A percentile compares a stretch with the other conserved stretches of the same genome.
These are phyloP conservation scores for Mucor lusitanicus DNA, from an alignment of 371 early-diverging fungal species.

Conservation along the genomic window DNA sequence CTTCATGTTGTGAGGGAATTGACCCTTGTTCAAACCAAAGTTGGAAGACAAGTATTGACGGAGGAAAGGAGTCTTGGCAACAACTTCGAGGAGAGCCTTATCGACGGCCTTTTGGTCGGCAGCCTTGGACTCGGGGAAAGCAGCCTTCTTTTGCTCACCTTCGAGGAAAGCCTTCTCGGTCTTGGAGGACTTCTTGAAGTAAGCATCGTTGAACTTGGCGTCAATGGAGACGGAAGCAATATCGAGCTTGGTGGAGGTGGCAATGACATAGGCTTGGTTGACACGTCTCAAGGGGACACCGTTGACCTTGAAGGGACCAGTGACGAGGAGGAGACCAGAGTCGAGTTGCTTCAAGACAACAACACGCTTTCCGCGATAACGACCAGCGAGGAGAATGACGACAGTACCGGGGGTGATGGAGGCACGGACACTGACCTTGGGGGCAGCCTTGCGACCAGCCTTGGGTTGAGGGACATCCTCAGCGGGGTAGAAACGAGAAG, in stretches of 20 bases:
- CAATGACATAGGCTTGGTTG: conserved; percentile 98
- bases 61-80: conserved; percentile 85
- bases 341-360: conserved; percentile 97
- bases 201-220: conserved; percentile 88
- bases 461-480: conserved; percentile 82
- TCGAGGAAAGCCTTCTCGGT: conserved; percentile 90
- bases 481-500: conserved; percentile 84
- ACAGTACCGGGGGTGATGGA: conserved; percentile 97
- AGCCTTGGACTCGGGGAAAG: conserved; percentile 66
- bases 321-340: conserved; percentile 92
- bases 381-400: conserved; percentile 94
- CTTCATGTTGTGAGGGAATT: conserved; percentile 91
- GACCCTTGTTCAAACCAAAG: conserved; percentile 92
- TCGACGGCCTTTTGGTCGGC: conserved; percentile 90
- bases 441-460: conserved; percentile 80
- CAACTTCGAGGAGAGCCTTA: conserved; percentile 73
- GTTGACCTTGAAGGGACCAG: conserved; percentile 97
- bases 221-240: conserved; percentile 71
- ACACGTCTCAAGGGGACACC: conserved; percentile 97
- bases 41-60: conserved; percentile 82
- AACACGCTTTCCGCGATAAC: conserved; percentile 96
- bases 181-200: conserved; percentile 81
- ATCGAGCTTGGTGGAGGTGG: conserved; percentile 97
- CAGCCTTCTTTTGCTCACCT: conserved; percentile 70
- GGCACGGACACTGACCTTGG: conserved; percentile 75